Base-by-base conservation (phyloP, 2,329 filamentous ascomycete species). In the Cryphonectria naterciae region DNA sequence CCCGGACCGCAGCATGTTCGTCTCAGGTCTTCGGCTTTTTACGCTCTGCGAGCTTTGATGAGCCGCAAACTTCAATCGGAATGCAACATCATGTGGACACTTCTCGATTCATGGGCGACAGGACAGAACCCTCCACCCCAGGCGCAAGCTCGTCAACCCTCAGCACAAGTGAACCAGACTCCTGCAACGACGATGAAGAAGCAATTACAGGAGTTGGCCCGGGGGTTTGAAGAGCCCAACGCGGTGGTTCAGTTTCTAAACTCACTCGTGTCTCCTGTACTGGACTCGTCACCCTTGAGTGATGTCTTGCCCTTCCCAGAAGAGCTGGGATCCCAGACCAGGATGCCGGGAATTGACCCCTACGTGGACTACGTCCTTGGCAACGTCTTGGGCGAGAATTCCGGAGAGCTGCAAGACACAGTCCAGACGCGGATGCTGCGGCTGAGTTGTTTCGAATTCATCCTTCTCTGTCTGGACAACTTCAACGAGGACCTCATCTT, bases 401-500 rank as follows among this genome's bases (percentile, higher is more conserved):
- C 88, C 15, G 87, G 87, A 49, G 91, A 94, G 68, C 81, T 92
- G 8, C 83, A 85, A 68, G 92, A 93, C 73, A 83, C 89, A 65
- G 83, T 89, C 56, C 93, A 97, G 78, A 87, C 90, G 37, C 89
- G 91, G 61, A 85, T 95, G 11, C 83, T 98, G 68, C 90, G 92
- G 65, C 90, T 92, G 75, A 92, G 90, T 72, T 97, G 95, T 78
- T 85, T 99, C 35, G 90, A 94, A 52, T 97, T 99, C 78, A 92
- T 95, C 62, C 83, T 91, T 28, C 88, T 89, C 2, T 96, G 94
- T 77, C 83, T 99, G 32, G 86, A 87, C 11, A 95, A 90, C 0
- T 99, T 99, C 84, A 98, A 99, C 79, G 96, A 99, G 79, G 92
- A 98, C 76, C 87, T 98, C 15, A 92, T 98, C 56, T 86, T 95